These are phyloP conservation scores for Corynascus novoguineensis DNA, from an alignment of 495 filamentous ascomycete species.

Conservation along the genomic window DNA sequence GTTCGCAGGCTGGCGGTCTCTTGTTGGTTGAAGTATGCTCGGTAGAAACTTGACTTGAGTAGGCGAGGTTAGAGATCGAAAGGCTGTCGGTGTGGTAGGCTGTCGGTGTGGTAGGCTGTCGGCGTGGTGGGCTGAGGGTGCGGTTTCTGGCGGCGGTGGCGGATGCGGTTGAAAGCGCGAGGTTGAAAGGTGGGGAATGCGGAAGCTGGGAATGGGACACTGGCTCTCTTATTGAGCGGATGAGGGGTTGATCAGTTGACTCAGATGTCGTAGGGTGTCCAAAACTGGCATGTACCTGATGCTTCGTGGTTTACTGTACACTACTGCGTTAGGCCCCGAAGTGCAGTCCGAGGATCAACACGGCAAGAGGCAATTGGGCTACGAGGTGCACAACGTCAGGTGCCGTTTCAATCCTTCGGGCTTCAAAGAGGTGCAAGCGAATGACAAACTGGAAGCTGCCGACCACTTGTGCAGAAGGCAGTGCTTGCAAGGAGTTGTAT, in stretches of 20 bases:
- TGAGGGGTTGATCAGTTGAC: slow-evolving; percentile 8
- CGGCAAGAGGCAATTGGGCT: background rate
- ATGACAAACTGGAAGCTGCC: slow-evolving; percentile 6
- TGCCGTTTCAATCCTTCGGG: background rate
- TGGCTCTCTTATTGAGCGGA: background rate
- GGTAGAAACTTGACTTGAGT: background rate
- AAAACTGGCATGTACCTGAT: slow-evolving; percentile 6
- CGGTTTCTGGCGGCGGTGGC: slow-evolving; percentile 6
- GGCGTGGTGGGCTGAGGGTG: background rate
- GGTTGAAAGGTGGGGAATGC: slow-evolving; percentile 8
- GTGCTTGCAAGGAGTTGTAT: background rate
- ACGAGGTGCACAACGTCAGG: background rate
- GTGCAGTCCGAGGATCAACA: background rate
- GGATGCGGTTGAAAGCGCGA: background rate
- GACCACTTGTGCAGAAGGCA: background rate
- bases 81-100: background rate
- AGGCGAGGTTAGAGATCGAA: background rate
- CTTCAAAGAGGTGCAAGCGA: background rate
- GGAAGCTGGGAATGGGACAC: background rate
- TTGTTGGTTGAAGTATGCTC: background rate
- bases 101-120: background rate
- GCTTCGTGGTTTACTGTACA: slow-evolving; percentile 1
- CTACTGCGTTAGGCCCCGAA: no score
- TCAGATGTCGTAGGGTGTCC: slow-evolving; percentile 2
- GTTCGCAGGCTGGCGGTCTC: no score